phyloP scores from a whole-genome alignment of 345 rosid species.

The Corchorus olitorius region DNA sequence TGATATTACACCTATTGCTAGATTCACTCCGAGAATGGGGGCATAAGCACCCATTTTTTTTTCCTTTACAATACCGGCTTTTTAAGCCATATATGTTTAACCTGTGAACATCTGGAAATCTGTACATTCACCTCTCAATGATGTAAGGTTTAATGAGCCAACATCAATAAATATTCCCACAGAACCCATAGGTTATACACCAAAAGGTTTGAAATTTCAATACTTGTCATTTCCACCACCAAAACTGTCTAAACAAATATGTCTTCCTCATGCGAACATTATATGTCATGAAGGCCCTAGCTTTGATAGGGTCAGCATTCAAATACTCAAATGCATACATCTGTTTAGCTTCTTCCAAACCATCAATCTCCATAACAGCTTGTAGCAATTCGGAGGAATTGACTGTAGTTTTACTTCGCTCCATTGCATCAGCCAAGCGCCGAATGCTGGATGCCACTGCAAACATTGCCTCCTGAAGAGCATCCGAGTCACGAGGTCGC shows the following conservation, averaged over 20 bases:
- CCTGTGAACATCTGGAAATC: constrained; percentile 31
- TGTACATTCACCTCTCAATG: constrained; percentile 40
- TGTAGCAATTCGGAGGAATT: constrained; percentile 61
- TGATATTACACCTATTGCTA: constrained; percentile 17
- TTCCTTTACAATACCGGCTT: constrained; percentile 26
- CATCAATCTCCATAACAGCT: constrained; percentile 89
- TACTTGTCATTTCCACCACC: constrained; percentile 81
- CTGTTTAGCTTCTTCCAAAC: constrained; percentile 80
- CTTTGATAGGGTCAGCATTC: constrained; percentile 83
- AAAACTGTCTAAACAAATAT: constrained; percentile 77
- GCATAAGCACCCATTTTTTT: constrained; percentile 12
- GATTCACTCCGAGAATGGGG: constrained; percentile 6
- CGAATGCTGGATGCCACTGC: constrained; percentile 74
- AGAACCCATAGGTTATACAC: constrained; percentile 28
- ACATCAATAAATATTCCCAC: constrained; percentile 26
- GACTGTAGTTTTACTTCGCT: constrained; percentile 49
- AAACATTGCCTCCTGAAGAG: constrained; percentile 73
- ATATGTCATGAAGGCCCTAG: constrained; percentile 85
- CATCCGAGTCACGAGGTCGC: constrained; percentile 57
- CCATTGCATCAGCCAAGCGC: constrained; percentile 74
- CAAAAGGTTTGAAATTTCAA: background rate
- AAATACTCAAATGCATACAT: constrained; percentile 90
- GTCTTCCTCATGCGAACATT: constrained; percentile 70
- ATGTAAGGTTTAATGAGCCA: constrained; percentile 19
- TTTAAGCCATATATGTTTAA: constrained; percentile 22